Percentiles rank a stretch among this genome's conserved stretches.
Evolutionary conservation across 768 basidiomycete genomes (phyloP).

Genomic region (Boletus vermiculosoides): DNA sequence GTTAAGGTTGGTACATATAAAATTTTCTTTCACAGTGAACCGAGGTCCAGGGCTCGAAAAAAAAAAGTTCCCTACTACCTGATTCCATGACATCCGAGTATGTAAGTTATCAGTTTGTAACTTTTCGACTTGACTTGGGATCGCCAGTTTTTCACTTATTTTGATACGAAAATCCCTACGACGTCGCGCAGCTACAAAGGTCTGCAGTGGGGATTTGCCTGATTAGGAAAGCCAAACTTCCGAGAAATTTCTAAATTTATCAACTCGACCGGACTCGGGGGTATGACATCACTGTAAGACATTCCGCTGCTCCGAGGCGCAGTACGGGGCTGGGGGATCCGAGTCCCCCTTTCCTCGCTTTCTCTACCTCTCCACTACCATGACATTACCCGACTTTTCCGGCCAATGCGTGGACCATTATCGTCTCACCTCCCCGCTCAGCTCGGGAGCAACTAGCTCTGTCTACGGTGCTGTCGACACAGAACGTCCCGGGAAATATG

Average conservation of each 20-base stretch:
- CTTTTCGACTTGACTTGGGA: too few relatives aligned
- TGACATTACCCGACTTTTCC: conserved; percentile 47
- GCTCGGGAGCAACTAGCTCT: conserved; percentile 73
- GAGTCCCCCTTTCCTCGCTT: background rate
- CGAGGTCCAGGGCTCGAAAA: too few relatives aligned
- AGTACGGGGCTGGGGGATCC: background rate
- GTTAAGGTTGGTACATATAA: too few relatives aligned
- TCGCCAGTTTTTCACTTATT: too few relatives aligned
- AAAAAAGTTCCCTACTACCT: background rate
- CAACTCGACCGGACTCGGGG: background rate
- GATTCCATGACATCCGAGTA: too few relatives aligned
- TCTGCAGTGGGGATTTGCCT: background rate
- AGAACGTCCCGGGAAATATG: conserved; percentile 46
- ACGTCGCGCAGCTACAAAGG: too few relatives aligned
- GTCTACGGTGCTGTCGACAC: conserved; percentile 72
- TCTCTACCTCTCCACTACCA: background rate
- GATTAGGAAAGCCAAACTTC: background rate
- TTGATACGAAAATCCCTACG: too few relatives aligned
- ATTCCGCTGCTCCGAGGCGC: background rate
- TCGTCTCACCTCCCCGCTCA: conserved; percentile 60
- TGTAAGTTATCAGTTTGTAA: too few relatives aligned
- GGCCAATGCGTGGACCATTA: conserved; percentile 56
- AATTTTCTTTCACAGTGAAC: too few relatives aligned
- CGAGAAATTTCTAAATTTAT: background rate
- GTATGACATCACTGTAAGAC: conserved; percentile 7